Conservation (phyloP, 192 early-diverging fungal species). For the Mortierella alpina region DNA sequence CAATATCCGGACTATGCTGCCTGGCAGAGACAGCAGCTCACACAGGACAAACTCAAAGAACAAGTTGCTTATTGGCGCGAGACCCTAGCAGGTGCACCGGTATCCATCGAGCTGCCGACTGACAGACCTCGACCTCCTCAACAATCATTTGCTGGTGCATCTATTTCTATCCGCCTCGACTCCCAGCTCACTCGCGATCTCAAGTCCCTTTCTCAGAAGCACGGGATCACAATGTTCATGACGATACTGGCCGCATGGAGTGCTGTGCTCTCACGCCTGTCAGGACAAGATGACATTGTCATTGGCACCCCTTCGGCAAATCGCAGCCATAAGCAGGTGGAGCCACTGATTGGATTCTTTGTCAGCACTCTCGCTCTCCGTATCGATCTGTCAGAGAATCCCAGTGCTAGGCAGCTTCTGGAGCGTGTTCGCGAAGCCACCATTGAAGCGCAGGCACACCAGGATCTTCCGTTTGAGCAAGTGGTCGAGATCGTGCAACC, state of each 20-base stretch:
- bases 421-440: slow-evolving; percentile 3
- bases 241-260: no score
- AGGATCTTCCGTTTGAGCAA: slow-evolving; percentile 14
- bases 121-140: no score
- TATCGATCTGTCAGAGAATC: slow-evolving; percentile 5
- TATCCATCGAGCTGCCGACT: no score
- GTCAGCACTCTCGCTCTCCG: slow-evolving; percentile 6
- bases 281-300: no score
- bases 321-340: no score
- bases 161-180: not conserved
- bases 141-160: not conserved
- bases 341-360: slow-evolving; percentile 14
- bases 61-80: no score
- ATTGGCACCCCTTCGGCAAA: no score
- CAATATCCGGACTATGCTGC: slow-evolving; percentile 1
- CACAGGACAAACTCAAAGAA: not conserved
- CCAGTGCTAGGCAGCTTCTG: not conserved
- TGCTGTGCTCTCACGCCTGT: no score
- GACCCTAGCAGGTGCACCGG: no score
- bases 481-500: slow-evolving; percentile 7
- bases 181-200: not conserved
- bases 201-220: not conserved
- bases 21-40: not conserved
- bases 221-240: slow-evolving; percentile 3
- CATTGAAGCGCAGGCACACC: not conserved